A percentile compares a stretch with the other conserved stretches of the same genome.
Evolutionary conservation across 2,329 filamentous ascomycete genomes (phyloP).

Genomic region (Amphichorda felina): DNA sequence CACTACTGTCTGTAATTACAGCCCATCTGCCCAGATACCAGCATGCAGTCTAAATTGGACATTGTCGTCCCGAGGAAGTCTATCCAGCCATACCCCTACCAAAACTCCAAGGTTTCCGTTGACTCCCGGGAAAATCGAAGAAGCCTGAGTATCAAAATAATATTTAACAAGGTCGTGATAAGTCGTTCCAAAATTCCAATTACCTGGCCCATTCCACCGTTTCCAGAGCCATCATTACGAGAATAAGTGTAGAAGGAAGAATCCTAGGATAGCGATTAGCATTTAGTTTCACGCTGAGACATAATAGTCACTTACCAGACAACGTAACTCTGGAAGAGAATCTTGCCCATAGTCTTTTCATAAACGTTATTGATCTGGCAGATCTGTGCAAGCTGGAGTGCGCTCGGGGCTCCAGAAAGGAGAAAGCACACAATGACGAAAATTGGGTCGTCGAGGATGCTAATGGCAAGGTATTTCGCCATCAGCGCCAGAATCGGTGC

Average conservation of each 20-base stretch:
- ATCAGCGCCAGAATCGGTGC: constrained; percentile 75
- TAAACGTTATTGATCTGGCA: constrained; percentile 97
- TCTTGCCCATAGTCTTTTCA: constrained; percentile 69
- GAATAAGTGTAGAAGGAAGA: constrained; percentile 77
- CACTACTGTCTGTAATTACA: too few relatives aligned
- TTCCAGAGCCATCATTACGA: constrained; percentile 87
- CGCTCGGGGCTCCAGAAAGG: constrained; percentile 84
- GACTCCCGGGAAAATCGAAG: too few relatives aligned
- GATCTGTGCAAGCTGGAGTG: constrained; percentile 91
- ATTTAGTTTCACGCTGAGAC: background rate
- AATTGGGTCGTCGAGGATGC: constrained; percentile 93
- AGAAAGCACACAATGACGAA: constrained; percentile 98
- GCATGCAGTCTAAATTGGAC: too few relatives aligned
- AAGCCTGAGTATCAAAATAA: too few relatives aligned
- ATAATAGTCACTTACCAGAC: constrained; percentile 57
- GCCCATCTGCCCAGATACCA: too few relatives aligned
- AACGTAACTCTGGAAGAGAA: constrained; percentile 50
- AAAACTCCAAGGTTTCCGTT: too few relatives aligned
- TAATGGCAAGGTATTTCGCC: constrained; percentile 84
- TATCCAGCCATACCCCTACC: too few relatives aligned
- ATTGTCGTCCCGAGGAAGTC: too few relatives aligned
- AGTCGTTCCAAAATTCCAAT: background rate
- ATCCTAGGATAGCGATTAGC: constrained; percentile 47
- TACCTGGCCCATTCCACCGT: constrained; percentile 75
- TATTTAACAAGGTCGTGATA: too few relatives aligned